These are phyloP conservation scores for Paecilomyces variotii DNA, from an alignment of 2,329 filamentous ascomycete species.

Conservation along the genomic window DNA sequence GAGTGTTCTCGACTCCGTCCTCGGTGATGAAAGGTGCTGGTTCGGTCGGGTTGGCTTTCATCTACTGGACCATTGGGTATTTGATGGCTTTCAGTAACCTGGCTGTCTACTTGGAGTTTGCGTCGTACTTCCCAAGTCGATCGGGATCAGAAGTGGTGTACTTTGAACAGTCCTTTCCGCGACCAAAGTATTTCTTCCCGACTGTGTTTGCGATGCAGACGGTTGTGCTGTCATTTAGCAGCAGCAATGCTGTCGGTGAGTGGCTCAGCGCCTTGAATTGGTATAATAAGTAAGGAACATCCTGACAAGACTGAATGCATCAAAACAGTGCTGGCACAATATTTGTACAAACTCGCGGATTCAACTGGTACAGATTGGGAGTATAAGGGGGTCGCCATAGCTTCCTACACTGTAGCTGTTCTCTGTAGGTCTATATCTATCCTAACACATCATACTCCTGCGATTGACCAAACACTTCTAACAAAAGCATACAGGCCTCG, in stretches of 20 bases:
- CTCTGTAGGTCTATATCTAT: conserved; percentile 37
- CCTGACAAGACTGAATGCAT: neutral
- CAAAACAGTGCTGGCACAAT: conserved; percentile 50
- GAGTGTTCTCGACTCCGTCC: conserved; percentile 52
- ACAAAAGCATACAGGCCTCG: conserved; percentile 25
- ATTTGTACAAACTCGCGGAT: conserved; percentile 52
- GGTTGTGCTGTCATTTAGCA: conserved; percentile 57
- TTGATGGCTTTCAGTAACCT: conserved; percentile 50
- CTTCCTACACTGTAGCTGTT: conserved; percentile 53
- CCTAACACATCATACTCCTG: neutral
- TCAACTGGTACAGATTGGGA: conserved; percentile 51
- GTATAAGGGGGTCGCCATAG: conserved; percentile 58
- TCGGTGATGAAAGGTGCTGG: conserved; percentile 49
- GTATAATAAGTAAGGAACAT: too few relatives aligned
- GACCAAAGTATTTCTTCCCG: conserved; percentile 57
- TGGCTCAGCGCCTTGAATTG: neutral
- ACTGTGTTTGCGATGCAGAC: conserved; percentile 57
- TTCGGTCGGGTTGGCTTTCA: conserved; percentile 53
- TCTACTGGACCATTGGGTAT: conserved; percentile 59
- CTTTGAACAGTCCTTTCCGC: conserved; percentile 59
- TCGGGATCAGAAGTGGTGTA: conserved; percentile 61
- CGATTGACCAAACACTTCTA: neutral
- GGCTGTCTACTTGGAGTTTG: conserved; percentile 55
- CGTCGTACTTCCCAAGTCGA: conserved; percentile 58
- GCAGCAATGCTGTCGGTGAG: conserved; percentile 53